phyloP scores from a whole-genome alignment of 768 basidiomycete species.

The Collybiopsis luxurians region DNA sequence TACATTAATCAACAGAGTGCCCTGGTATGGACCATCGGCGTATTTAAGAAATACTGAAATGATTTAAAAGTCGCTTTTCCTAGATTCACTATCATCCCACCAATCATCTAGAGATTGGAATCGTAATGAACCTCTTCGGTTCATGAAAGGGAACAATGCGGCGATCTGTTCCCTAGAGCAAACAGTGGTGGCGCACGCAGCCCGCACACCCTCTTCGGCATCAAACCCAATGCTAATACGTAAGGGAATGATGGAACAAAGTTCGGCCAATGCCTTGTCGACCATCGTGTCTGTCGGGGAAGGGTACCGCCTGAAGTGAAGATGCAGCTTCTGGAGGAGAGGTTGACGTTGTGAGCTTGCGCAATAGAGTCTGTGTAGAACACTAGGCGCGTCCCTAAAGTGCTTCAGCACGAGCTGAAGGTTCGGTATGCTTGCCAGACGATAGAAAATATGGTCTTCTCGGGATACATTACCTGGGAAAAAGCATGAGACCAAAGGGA shows the following conservation, averaged over 20 bases:
- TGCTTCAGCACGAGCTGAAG: neutral
- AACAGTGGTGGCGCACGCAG: neutral
- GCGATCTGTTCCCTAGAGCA: neutral
- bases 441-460: neutral
- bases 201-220: neutral
- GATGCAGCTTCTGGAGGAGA: neutral
- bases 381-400: neutral
- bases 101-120: neutral
- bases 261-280: neutral
- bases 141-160: neutral
- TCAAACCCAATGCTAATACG: constrained; percentile 1
- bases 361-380: neutral
- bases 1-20: too few species aligned
- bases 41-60: too few species aligned
- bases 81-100: neutral
- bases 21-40: too few species aligned
- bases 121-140: neutral
- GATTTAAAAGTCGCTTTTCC: too few species aligned
- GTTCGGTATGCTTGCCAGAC: neutral
- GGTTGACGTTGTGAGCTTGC: neutral
- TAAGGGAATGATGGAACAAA: neutral
- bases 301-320: neutral
- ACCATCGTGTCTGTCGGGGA: neutral
- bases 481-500: neutral
- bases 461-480: neutral